These are phyloP conservation scores for Lagenidium giganteum DNA, from an alignment of 352 stramenopile genomes.

Conservation along the genomic window DNA sequence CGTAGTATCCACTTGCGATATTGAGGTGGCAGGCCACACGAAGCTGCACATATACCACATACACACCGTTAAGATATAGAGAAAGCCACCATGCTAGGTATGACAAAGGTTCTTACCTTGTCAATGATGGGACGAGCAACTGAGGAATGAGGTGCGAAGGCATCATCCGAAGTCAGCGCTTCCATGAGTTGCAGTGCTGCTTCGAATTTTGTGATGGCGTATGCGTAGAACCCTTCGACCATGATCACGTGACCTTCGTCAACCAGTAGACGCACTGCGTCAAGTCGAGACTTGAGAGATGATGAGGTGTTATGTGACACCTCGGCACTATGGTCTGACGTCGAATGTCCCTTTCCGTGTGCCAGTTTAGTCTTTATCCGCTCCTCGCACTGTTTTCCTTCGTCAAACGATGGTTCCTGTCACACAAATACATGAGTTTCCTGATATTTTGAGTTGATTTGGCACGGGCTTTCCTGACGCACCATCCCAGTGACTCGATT, in stretches of 20 bases:
- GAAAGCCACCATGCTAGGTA: no score
- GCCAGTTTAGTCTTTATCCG: slow-evolving; percentile 10
- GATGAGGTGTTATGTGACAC: not conserved
- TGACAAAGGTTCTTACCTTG: slow-evolving; percentile 9
- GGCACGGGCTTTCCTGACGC: slow-evolving; percentile 2
- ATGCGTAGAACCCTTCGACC: slow-evolving; percentile 57
- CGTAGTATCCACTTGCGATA: slow-evolving; percentile 48
- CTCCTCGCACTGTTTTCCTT: slow-evolving; percentile 13
- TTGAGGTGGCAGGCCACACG: slow-evolving; percentile 46
- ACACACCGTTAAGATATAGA: no score
- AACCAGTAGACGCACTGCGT: slow-evolving; percentile 27
- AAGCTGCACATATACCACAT: slow-evolving; percentile 24
- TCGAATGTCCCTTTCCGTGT: not conserved
- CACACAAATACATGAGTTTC: not conserved
- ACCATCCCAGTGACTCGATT: slow-evolving; percentile 44
- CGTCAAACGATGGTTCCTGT: slow-evolving; percentile 13
- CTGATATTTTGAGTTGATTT: not conserved
- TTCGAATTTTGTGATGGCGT: slow-evolving; percentile 54
- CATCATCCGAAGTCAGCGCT: no score
- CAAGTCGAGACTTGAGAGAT: slow-evolving; percentile 18
- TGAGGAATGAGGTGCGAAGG: no score
- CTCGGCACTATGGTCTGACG: no score
- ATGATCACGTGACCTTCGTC: slow-evolving; percentile 56
- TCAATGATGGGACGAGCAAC: not conserved
- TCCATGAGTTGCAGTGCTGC: slow-evolving; percentile 3